Evolutionary conservation across 2,329 filamentous ascomycete genomes (phyloP), one percentile per base, ranked within the genome.

Genomic region (Talaromyces sp.): DNA sequence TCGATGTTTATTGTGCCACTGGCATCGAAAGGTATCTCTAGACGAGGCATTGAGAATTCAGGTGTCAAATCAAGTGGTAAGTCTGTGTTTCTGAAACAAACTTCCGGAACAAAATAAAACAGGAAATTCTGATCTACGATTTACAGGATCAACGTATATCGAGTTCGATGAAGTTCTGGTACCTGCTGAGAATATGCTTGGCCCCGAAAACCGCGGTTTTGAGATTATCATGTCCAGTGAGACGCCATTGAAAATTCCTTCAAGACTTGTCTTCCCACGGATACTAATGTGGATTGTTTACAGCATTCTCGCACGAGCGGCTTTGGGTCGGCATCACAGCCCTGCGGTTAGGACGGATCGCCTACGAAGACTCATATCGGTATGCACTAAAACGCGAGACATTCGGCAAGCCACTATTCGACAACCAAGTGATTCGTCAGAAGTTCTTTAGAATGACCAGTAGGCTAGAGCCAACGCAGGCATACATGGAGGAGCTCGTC

Each of bases 81-180:
- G 5, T 11, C 12, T 35, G 9, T 12, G 33, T 8, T 35, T 35
- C 33, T 35, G n/a, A n/a, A n/a, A n/a, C n/a, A n/a, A n/a, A n/a
- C 33, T 35, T 33, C 31, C 31, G 5, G 33, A 12, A 11, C 33
- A 35, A n/a, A n/a, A n/a, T n/a, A n/a, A n/a, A n/a, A n/a, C n/a
- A n/a, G n/a, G n/a, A n/a, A n/a, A n/a, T n/a, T n/a, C 33, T 35
- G 33, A 11, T 35, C n/a, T 23, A 2, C n/a, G n/a, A 40, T 6
- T 18, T 6, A 39, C 37, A 70, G 68, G 68, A 2, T 71, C 90
- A 0, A 84, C 89, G 2, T 93, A 85, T 73, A 84, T 93, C 69
- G 90, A 90, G 58, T 92, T 91, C 73, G 88, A 92, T 75, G 88
- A 93, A 66, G 90, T 92, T 72, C 90, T 91, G 78, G 90, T 93